These are phyloP conservation scores for Globisporangium emineosum DNA, from an alignment of 352 stramenopile genomes.

Conservation along the genomic window DNA sequence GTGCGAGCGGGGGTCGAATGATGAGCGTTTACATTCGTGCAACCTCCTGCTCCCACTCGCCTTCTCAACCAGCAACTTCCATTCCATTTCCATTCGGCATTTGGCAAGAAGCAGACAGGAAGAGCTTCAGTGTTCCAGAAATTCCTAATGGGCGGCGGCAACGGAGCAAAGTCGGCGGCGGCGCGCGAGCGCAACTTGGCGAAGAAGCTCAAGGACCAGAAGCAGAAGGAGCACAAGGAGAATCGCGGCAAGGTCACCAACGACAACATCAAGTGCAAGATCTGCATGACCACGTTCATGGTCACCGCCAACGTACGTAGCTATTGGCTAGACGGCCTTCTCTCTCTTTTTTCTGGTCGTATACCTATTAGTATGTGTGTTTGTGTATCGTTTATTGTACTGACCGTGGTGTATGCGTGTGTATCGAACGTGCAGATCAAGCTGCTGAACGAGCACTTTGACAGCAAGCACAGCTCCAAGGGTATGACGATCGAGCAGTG, in stretches of 20 bases:
- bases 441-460: conserved; percentile 71
- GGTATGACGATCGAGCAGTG: conserved; percentile 67
- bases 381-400: neutral
- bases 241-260: conserved; percentile 81
- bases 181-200: conserved; percentile 81
- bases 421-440: conserved; percentile 26
- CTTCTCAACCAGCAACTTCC: neutral
- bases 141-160: conserved; percentile 70
- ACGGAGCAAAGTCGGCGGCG: conserved; percentile 77
- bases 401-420: neutral
- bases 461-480: conserved; percentile 72
- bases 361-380: too few relatives aligned
- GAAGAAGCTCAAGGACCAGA: conserved; percentile 86
- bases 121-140: too few relatives aligned
- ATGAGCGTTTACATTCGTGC: neutral
- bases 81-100: neutral
- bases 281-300: conserved; percentile 88
- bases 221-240: conserved; percentile 75
- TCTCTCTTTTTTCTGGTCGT: too few relatives aligned
- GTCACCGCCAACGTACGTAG: conserved; percentile 73
- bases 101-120: neutral
- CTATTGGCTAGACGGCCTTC: neutral
- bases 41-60: neutral
- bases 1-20: too few relatives aligned
- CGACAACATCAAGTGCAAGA: conserved; percentile 82